A percentile compares a stretch with the other conserved stretches of the same genome.
phyloP scores from a whole-genome alignment of 2,329 filamentous ascomycete species.

The Diaporthe eres region DNA sequence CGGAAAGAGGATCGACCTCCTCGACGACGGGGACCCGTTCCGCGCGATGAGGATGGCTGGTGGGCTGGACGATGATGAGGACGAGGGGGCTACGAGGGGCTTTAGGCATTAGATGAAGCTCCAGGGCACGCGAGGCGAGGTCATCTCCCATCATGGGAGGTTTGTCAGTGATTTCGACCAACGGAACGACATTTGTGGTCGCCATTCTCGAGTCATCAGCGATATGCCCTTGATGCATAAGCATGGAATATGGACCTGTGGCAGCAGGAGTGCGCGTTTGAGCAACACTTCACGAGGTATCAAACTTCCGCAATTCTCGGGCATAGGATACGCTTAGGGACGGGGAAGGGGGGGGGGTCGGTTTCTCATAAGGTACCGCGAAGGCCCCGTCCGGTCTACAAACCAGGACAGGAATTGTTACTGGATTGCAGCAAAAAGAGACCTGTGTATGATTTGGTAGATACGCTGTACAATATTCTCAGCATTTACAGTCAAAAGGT shows the following conservation, averaged over 20 bases:
- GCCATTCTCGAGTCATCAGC: background rate
- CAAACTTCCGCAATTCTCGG: background rate
- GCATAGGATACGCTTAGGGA: background rate
- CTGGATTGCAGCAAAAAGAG: background rate
- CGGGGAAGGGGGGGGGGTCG: background rate
- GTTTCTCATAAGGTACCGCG: too few relatives aligned
- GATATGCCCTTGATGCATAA: background rate
- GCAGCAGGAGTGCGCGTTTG: background rate
- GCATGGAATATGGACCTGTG: background rate
- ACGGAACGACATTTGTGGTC: background rate
- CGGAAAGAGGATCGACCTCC: conserved; percentile 75
- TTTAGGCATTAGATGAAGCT: conserved; percentile 63
- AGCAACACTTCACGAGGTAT: background rate
- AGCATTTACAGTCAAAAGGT: background rate
- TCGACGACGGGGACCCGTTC: conserved; percentile 82
- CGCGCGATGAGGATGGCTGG: conserved; percentile 38
- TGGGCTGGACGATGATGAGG: conserved; percentile 52
- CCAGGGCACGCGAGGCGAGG: too few relatives aligned
- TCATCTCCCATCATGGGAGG: too few relatives aligned
- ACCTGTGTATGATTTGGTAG: background rate
- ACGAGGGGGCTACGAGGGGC: conserved; percentile 56
- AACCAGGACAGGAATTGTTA: background rate
- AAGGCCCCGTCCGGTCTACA: background rate
- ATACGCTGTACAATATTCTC: background rate
- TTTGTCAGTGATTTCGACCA: background rate